A percentile compares a stretch with the other conserved stretches of the same genome.
phyloP scores from a whole-genome alignment of 257 asterid genomes.

The Solanum pimpinellifolium region DNA sequence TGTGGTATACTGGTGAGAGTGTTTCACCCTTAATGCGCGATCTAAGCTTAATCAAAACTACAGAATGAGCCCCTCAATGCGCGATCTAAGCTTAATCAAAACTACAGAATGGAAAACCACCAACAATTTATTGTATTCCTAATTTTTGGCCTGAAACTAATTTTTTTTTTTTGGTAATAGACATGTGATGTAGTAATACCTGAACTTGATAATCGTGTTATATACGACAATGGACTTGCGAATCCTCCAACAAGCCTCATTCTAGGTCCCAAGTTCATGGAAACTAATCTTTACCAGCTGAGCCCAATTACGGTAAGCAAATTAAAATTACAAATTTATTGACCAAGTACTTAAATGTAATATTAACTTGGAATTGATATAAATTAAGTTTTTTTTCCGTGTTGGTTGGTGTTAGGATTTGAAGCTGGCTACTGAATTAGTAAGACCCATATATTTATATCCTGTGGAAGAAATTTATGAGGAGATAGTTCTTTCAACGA shows the following conservation, averaged over 20 bases:
- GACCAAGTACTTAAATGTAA: not conserved
- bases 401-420: slow-evolving; percentile 15
- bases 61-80: too few species aligned
- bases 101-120: too few species aligned
- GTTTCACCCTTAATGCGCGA: too few species aligned
- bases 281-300: slow-evolving; percentile 5
- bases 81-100: too few species aligned
- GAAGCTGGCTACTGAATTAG: slow-evolving; percentile 10
- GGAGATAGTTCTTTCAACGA: not conserved
- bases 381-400: not conserved
- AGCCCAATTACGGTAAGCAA: slow-evolving; percentile 16
- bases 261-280: slow-evolving; percentile 11
- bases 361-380: not conserved
- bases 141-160: too few species aligned
- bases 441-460: slow-evolving; percentile 6
- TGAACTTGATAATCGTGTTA: not conserved
- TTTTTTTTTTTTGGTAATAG: not conserved
- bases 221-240: slow-evolving; percentile 9
- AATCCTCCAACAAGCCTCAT: slow-evolving; percentile 11
- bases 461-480: not conserved
- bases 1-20: too few species aligned
- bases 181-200: not conserved
- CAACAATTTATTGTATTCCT: not conserved
- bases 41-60: too few species aligned
- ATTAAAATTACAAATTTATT: not conserved